These are phyloP conservation scores for Medicago lupulina DNA, from an alignment of 306 rosid species.

Conservation along the genomic window DNA sequence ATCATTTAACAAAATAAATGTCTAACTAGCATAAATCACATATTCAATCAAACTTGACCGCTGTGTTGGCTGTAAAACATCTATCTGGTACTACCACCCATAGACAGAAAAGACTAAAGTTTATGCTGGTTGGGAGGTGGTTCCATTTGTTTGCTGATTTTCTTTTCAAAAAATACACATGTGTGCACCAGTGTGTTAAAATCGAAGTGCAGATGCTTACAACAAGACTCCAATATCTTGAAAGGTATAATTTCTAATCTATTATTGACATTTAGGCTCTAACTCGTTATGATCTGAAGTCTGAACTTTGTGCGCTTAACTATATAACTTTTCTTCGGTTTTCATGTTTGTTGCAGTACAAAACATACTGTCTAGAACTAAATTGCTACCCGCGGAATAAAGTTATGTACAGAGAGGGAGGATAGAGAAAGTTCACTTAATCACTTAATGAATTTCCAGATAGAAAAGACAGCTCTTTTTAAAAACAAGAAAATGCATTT, in stretches of 20 bases:
- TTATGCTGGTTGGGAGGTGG: conserved; percentile 10
- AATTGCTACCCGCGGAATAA: conserved; percentile 20
- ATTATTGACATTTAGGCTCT: conserved; percentile 13
- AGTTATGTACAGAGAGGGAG: neutral
- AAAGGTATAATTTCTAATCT: conserved; percentile 6
- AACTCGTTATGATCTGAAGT: conserved; percentile 12
- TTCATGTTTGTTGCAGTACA: conserved; percentile 20
- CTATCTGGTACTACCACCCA: neutral
- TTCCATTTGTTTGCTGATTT: conserved; percentile 13
- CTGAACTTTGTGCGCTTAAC: conserved; percentile 20
- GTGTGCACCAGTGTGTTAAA: conserved; percentile 10
- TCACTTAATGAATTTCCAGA: conserved; percentile 2
- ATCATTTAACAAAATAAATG: conserved; percentile 36
- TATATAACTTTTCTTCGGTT: neutral
- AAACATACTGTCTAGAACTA: neutral
- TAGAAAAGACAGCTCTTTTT: neutral
- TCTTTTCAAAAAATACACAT: conserved; percentile 1
- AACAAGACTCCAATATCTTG: neutral
- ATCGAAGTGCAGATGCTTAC: conserved; percentile 4
- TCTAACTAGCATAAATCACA: conserved; percentile 27
- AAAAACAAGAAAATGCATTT: conserved; percentile 15
- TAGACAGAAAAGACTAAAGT: conserved; percentile 19
- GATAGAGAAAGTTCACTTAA: conserved; percentile 9
- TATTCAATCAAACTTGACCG: conserved; percentile 32
- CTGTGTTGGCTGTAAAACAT: conserved; percentile 21